Evolutionary conservation across 2,329 filamentous ascomycete species (phyloP).

Genomic region (Fonsecaea pedrosoi): DNA sequence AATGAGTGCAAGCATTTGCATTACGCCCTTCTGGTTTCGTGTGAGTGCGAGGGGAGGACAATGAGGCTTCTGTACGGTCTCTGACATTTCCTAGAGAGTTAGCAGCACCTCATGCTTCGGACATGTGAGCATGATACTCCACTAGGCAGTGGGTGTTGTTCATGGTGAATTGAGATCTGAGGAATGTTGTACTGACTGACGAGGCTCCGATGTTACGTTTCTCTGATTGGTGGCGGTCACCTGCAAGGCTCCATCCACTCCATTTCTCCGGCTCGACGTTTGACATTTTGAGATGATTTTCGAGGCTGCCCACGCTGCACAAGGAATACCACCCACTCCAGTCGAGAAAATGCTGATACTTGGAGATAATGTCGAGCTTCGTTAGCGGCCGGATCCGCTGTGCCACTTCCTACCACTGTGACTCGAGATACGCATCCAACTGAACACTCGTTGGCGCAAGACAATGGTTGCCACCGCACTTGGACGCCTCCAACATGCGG

Average conservation of each 20-base stretch:
- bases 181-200: too few relatives aligned
- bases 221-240: neutral
- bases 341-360: neutral
- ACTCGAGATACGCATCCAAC: neutral
- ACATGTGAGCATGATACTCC: too few relatives aligned
- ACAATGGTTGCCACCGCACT: neutral
- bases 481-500: neutral
- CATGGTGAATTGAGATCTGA: too few relatives aligned
- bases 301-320: neutral
- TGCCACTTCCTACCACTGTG: neutral
- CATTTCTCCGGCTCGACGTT: neutral
- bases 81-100: too few relatives aligned
- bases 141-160: too few relatives aligned
- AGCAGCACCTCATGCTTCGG: too few relatives aligned
- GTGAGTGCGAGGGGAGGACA: too few relatives aligned
- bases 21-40: too few relatives aligned
- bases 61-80: too few relatives aligned
- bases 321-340: neutral
- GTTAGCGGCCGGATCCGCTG: neutral
- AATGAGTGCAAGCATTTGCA: too few relatives aligned
- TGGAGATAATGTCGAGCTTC: neutral
- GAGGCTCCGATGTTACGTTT: neutral
- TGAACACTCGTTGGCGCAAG: neutral
- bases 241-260: neutral
- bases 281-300: neutral